Percentiles rank a stretch among this genome's conserved stretches.
Evolutionary conservation across 1,139 yeast species (phyloP).

Genomic region (Candida tetrigidarum): DNA sequence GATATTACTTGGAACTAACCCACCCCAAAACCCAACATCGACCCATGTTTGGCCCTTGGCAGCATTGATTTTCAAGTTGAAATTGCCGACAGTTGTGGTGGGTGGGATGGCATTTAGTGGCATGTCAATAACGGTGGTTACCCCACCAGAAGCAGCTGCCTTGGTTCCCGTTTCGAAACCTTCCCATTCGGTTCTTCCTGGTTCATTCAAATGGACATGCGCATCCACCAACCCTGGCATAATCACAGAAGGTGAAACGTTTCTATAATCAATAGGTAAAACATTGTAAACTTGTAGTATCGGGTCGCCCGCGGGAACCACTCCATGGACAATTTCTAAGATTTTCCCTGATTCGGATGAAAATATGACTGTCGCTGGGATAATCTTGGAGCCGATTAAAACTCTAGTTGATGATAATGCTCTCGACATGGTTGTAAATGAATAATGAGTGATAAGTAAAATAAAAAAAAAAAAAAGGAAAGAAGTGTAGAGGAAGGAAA

Average conservation of each 20-base stretch:
- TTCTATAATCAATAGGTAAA: slow-evolving; percentile 42
- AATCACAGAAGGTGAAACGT: slow-evolving; percentile 67
- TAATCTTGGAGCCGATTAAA: slow-evolving; percentile 51
- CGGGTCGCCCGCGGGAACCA: slow-evolving; percentile 42
- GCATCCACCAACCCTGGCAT: slow-evolving; percentile 94
- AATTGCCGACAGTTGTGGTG: slow-evolving; percentile 80
- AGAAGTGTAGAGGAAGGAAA: not conserved
- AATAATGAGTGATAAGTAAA: not conserved
- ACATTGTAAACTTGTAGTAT: slow-evolving; percentile 47
- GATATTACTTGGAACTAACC: slow-evolving; percentile 78
- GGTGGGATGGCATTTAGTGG: slow-evolving; percentile 96
- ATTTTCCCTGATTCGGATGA: slow-evolving; percentile 70
- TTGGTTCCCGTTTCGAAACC: slow-evolving; percentile 93
- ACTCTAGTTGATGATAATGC: slow-evolving; percentile 74
- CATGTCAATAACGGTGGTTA: slow-evolving; percentile 95
- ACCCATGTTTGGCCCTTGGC: slow-evolving; percentile 87
- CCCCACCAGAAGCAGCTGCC: slow-evolving; percentile 95
- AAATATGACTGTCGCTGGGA: slow-evolving; percentile 71
- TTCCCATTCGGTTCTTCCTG: slow-evolving; percentile 96
- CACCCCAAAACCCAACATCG: slow-evolving; percentile 97
- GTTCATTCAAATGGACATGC: slow-evolving; percentile 93
- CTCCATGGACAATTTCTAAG: slow-evolving; percentile 45
- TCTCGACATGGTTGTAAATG: slow-evolving; percentile 56
- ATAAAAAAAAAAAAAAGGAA: not conserved
- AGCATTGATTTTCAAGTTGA: slow-evolving; percentile 74